phyloP scores from a whole-genome alignment of 2,329 filamentous ascomycete genomes.

The Botrytis deweyae region DNA sequence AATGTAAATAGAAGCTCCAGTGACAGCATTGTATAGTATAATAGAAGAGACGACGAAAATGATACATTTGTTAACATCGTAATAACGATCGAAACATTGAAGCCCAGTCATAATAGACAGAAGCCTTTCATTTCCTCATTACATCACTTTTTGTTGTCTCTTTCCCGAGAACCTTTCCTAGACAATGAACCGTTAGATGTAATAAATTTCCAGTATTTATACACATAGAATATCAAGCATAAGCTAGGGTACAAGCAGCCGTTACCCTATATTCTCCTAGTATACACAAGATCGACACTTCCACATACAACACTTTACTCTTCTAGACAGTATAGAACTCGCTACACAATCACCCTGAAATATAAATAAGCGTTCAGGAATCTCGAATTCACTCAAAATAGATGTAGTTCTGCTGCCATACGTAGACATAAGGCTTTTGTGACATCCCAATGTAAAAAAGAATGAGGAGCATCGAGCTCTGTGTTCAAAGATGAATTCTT shows the following conservation, averaged over 20 bases:
- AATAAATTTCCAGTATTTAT: not conserved
- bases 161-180: rapidly evolving
- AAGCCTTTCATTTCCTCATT: rapidly evolving
- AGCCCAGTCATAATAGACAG: not conserved
- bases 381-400: rapidly evolving
- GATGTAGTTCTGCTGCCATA: not conserved
- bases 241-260: not conserved
- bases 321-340: rapidly evolving
- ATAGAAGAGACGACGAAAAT: not conserved
- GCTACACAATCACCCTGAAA: rapidly evolving
- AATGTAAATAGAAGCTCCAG: not conserved
- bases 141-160: too few species aligned
- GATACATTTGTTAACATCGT: not conserved
- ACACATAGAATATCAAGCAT: not conserved
- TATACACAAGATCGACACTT: not conserved
- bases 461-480: not conserved
- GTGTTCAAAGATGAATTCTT: not conserved
- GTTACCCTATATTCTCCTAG: not conserved
- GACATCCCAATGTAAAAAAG: not conserved
- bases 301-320: not conserved
- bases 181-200: not conserved
- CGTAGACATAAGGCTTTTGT: rapidly evolving
- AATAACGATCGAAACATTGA: not conserved
- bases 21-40: not conserved
- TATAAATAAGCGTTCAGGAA: not conserved